Base-by-base conservation (phyloP, 2,329 filamentous ascomycete species). In the Curvularia eragrostidis region DNA sequence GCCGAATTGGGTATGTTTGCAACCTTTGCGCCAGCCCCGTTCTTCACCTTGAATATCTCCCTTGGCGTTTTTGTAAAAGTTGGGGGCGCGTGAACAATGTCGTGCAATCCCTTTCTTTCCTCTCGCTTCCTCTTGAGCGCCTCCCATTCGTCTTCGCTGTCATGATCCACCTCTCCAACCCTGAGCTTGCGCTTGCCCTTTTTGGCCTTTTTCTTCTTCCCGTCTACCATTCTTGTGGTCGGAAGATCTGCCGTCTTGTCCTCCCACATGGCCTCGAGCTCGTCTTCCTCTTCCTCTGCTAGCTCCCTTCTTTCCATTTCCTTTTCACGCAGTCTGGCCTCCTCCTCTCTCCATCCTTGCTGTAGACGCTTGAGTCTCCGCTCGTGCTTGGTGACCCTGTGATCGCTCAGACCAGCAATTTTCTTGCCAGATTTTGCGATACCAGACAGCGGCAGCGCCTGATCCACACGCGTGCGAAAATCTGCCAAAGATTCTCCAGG, bases 401-500 rank as follows among this genome's bases (percentile, higher is more conserved):
- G 84, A 18, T 88, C 84, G 72, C 91, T 90, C 8, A 89, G 70
- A 0, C 90, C 87, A 32, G 85, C 77, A 6, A 87, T 84, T 58
- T 89, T 88, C 63, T 86, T 88, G 51, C 85, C 87, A 64, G 83
- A 87, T 8, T 83, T 74, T 61, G 67, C 76, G 8, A 97, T 82
- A 0, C 89, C 88, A 7, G 87, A 81, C 0, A 99, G 79, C 0
- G 94, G 94, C 6, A 98, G 82, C 0, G 91, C 88, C 48, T 91
- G 90, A 72, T 98, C 89, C 6, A 99, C 95, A 28, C 93, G 87
- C 10, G 88, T 86, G 7, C 88, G 82, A 73, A 96, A 99, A 51
- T 96, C 90, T 4, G 89, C 87, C 71, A 98, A 81, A 50, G 87
- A 86, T 77, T 99, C 95, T 50, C 92, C 91, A 0, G 93, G 93